These are phyloP conservation scores for Pseudomicrostroma phylloplanum DNA, from an alignment of 1,284 basidiomycete species.

Conservation along the genomic window DNA sequence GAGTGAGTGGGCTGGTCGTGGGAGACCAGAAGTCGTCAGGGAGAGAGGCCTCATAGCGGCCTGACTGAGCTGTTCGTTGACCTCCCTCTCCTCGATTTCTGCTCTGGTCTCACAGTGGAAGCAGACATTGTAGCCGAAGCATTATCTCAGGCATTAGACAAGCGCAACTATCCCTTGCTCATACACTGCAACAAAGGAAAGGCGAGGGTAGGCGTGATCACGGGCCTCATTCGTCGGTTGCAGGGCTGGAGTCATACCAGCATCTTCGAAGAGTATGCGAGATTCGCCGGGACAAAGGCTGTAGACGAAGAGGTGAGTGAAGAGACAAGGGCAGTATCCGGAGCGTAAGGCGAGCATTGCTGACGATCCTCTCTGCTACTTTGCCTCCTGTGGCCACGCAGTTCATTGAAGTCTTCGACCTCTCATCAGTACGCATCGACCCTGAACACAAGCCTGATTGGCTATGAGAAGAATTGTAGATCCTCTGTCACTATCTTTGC, in stretches of 20 bases:
- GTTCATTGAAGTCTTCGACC: constrained; percentile 17
- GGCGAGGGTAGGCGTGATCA: constrained; percentile 34
- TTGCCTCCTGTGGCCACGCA: neutral
- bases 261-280: constrained; percentile 47
- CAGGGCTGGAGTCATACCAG: constrained; percentile 48
- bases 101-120: constrained; percentile 26
- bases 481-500: neutral
- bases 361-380: neutral
- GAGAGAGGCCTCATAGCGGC: neutral
- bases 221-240: constrained; percentile 38
- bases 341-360: neutral
- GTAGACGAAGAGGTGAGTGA: constrained; percentile 38
- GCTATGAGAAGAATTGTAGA: neutral
- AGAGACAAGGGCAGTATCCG: neutral
- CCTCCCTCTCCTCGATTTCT: neutral
- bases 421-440: constrained; percentile 8
- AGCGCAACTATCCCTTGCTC: constrained; percentile 37
- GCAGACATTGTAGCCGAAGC: constrained; percentile 30
- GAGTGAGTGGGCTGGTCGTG: constrained; percentile 17
- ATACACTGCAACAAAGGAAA: constrained; percentile 49
- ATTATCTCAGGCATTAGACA: constrained; percentile 29
- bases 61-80: neutral
- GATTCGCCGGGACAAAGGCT: constrained; percentile 43
- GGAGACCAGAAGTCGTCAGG: neutral
- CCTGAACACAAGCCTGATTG: constrained; percentile 10